Base-by-base conservation (phyloP, 129 eudicot species). In the carrot (Daucus carota) region DNA sequence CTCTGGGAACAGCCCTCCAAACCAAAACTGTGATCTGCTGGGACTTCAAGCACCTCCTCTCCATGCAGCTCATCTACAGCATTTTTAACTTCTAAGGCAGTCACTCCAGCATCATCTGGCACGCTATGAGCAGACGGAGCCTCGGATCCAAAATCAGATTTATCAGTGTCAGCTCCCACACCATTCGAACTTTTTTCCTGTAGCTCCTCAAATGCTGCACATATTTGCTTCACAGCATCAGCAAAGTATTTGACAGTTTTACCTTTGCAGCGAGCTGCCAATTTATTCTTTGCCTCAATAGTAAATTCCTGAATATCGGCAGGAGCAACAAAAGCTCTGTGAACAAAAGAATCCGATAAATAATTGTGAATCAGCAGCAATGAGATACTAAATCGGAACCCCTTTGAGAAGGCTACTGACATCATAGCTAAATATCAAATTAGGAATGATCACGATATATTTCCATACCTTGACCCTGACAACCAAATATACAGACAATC, bases 291-390 rank as follows among this genome's bases (percentile, higher is more conserved):
- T 40, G 83, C 75, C 78, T 91, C 97, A 41, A 59, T 76, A 9
- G 97, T 93, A 81, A 93, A 93, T 83, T 87, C 87, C 80, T 89
- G 96, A 73, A 91, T 84, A 86, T 72, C 75, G 11, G 38, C 54
- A 72, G 75, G 75, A 75, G 96, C 93, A 57, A 93, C 96, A 89
- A 93, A 93, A 74, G 93, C 97, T 79, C 98, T 93, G 91, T 83
- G 68, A 80, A n/a, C 46, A 46, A 63, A 47, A 44, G n/a, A 70
- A 81, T 43, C 72, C 32, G 41, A 34, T 65, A 14, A 38, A 26
- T 34, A 44, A 22, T 1, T 63, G 65, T 8, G 76, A 66, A 36
- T 76, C 36, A n/a, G 44, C 24, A 45, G 26, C 65, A 43, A 17
- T 73, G 29, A 24, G 62, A 26, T 3, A 9, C 33, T 45, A 9